Evolutionary conservation across 129 eudicot genomes (phyloP).

Genomic region (Arctium lappa): DNA sequence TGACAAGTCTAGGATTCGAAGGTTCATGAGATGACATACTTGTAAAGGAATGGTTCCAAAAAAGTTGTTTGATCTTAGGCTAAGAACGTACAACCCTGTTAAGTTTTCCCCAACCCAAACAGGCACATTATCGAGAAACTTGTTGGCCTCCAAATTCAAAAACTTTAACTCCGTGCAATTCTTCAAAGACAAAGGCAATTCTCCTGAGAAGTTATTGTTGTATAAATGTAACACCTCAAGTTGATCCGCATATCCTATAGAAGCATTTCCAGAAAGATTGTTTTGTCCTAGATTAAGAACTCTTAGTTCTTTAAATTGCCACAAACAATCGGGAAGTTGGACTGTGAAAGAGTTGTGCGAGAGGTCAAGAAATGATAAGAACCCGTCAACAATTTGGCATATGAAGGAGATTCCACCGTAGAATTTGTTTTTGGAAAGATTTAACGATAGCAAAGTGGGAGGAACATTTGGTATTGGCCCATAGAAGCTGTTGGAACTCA

Average conservation of each 20-base stretch:
- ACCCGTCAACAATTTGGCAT: not conserved
- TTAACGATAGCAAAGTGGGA: not conserved
- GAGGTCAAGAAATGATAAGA: slow-evolving; percentile 9
- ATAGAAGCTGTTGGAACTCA: not conserved
- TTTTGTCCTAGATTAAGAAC: slow-evolving; percentile 21
- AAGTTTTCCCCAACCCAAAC: slow-evolving; percentile 17
- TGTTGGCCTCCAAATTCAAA: slow-evolving; percentile 22
- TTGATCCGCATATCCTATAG: not conserved
- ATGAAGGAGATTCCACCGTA: not conserved
- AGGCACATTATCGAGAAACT: slow-evolving; percentile 20
- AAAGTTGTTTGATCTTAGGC: slow-evolving; percentile 18
- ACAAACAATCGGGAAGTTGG: slow-evolving; percentile 10
- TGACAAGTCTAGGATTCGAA: slow-evolving; percentile 32
- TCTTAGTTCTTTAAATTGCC: not conserved
- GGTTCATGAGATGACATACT: slow-evolving; percentile 14
- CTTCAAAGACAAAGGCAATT: slow-evolving; percentile 16
- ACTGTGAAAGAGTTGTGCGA: slow-evolving; percentile 10
- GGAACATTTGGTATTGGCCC: not conserved
- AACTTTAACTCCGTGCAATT: not conserved
- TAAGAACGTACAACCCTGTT: not conserved
- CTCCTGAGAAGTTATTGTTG: slow-evolving; percentile 15
- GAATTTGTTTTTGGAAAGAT: slow-evolving; percentile 1
- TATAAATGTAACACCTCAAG: not conserved
- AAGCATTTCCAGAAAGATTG: not conserved
- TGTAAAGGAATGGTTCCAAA: slow-evolving; percentile 23